These are phyloP conservation scores for Triticum aestivum DNA, from an alignment of 176 grass and related monocot genomes.

Conservation along the genomic window IWGSC_CS_RefSeq_v2.1 NC_057808.1:443781421-443781920, in stretches of 20 bases:
- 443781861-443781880: slow-evolving; percentile 90
- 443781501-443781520: slow-evolving; percentile 79
- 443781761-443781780: slow-evolving; percentile 25
- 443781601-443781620: slow-evolving; percentile 36
- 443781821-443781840: slow-evolving; percentile 81
- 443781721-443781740: slow-evolving; percentile 27
- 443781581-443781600: background rate
- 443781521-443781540: slow-evolving; percentile 74
- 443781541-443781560: slow-evolving; percentile 83
- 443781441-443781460: slow-evolving; percentile 90
- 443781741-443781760: slow-evolving; percentile 4
- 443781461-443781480: slow-evolving; percentile 53
- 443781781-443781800: slow-evolving; percentile 81
- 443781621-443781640: slow-evolving; percentile 4
- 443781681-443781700: slow-evolving; percentile 79
- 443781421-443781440: slow-evolving; percentile 79
- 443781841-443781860: slow-evolving; percentile 57
- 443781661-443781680: slow-evolving; percentile 72
- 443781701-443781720: slow-evolving; percentile 52
- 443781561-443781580: slow-evolving; percentile 48
- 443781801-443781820: slow-evolving; percentile 90
- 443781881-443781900: slow-evolving; percentile 44
- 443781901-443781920: slow-evolving; percentile 4
- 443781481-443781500: slow-evolving; percentile 84
- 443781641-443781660: slow-evolving; percentile 35